Conservation (phyloP, 768 basidiomycete species). For the Chalciporus pseudorubinellus region DNA sequence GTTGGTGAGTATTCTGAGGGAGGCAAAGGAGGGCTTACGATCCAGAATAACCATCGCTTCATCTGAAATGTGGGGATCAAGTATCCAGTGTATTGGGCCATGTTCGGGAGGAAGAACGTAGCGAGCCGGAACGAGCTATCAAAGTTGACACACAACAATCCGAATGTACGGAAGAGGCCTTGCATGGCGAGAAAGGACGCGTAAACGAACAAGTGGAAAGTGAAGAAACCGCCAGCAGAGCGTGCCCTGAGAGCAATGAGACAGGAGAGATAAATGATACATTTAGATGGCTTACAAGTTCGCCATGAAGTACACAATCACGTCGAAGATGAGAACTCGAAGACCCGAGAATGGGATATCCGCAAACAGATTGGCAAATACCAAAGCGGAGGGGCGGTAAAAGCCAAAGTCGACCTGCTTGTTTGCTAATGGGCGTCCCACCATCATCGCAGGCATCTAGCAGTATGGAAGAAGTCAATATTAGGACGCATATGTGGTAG, state of each 20-base stretch:
- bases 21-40: constrained; percentile 39
- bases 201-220: constrained; percentile 51
- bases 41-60: constrained; percentile 14
- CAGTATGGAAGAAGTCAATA: constrained; percentile 27
- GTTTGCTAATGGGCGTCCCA: not conserved
- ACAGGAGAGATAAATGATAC: constrained; percentile 24
- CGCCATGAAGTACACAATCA: constrained; percentile 19
- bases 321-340: constrained; percentile 7
- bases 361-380: constrained; percentile 42
- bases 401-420: not conserved
- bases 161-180: constrained; percentile 59
- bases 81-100: constrained; percentile 45
- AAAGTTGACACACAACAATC: not conserved
- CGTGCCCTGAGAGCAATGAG: constrained; percentile 46
- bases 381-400: constrained; percentile 49
- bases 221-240: not conserved
- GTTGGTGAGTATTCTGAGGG: constrained; percentile 8
- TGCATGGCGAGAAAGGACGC: constrained; percentile 63
- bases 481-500: no score
- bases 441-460: constrained; percentile 39
- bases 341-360: constrained; percentile 42
- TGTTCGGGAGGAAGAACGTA: constrained; percentile 34
- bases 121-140: constrained; percentile 9
- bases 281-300: constrained; percentile 11
- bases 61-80: constrained; percentile 25